These are phyloP conservation scores for Gomphus bonarii DNA, from an alignment of 1,284 basidiomycete genomes.

Conservation along the genomic window DNA sequence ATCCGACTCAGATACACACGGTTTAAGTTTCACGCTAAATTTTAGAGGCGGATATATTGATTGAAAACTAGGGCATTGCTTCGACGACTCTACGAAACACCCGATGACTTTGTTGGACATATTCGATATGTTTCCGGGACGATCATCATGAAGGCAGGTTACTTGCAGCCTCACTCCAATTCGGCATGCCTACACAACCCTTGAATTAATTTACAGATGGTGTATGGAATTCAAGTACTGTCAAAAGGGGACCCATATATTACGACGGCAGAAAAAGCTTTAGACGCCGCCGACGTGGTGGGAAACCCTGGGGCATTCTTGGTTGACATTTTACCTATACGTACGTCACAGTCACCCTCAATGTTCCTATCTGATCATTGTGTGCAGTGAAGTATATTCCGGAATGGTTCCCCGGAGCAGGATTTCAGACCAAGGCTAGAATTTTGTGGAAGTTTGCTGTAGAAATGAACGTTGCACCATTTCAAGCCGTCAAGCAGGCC, in stretches of 20 bases:
- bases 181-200: no score
- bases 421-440: conserved; percentile 22
- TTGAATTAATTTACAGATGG: background rate
- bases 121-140: conserved; percentile 14
- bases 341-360: conserved; percentile 10
- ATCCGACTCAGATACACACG: conserved; percentile 28
- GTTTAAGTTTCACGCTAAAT: background rate
- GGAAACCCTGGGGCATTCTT: conserved; percentile 29
- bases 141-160: conserved; percentile 6
- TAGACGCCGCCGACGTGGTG: conserved; percentile 30
- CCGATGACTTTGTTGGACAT: conserved; percentile 18
- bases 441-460: no score
- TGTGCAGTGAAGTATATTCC: conserved; percentile 25
- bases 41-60: background rate
- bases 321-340: conserved; percentile 26
- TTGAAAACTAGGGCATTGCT: conserved; percentile 13
- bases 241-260: conserved; percentile 18
- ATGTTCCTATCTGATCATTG: background rate
- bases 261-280: no score
- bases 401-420: conserved; percentile 26
- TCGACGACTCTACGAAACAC: no score
- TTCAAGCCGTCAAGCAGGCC: background rate
- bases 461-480: background rate
- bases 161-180: no score
- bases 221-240: conserved; percentile 1